These are phyloP conservation scores for Sporothrix pallida DNA, from an alignment of 2,329 filamentous ascomycete genomes.

Conservation along the genomic window DNA sequence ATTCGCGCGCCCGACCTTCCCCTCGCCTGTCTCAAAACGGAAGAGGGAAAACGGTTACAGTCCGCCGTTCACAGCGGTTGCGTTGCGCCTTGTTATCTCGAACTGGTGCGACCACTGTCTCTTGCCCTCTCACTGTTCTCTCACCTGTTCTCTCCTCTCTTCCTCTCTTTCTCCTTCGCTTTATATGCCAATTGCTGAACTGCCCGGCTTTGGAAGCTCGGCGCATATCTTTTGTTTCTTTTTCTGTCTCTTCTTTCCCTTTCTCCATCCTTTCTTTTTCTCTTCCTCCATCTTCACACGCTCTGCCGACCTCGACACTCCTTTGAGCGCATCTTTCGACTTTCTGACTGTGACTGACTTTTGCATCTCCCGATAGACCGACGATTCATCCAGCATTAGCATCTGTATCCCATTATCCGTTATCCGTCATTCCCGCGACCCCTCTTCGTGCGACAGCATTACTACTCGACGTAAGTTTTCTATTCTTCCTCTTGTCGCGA, in stretches of 20 bases:
- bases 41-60: too few relatives aligned
- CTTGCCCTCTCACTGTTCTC: too few relatives aligned
- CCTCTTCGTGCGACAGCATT: constrained; percentile 9
- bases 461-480: background rate
- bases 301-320: constrained; percentile 16
- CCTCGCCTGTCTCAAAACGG: too few relatives aligned
- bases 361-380: constrained; percentile 2
- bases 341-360: background rate
- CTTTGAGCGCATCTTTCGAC: background rate
- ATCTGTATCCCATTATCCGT: background rate
- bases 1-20: too few relatives aligned
- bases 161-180: background rate
- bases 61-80: too few relatives aligned
- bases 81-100: background rate
- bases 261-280: background rate
- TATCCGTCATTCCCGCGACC: background rate
- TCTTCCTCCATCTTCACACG: background rate
- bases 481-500: background rate
- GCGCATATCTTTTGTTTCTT: background rate
- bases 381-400: background rate
- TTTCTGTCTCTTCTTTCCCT: background rate
- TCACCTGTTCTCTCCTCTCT: background rate
- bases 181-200: background rate
- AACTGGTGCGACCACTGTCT: background rate
- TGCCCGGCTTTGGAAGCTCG: constrained; percentile 5